Evolutionary conservation across 2,329 filamentous ascomycete species (phyloP), one percentile per base, ranked within the genome.

Genomic region (Pyrenochaeta sp.): DNA sequence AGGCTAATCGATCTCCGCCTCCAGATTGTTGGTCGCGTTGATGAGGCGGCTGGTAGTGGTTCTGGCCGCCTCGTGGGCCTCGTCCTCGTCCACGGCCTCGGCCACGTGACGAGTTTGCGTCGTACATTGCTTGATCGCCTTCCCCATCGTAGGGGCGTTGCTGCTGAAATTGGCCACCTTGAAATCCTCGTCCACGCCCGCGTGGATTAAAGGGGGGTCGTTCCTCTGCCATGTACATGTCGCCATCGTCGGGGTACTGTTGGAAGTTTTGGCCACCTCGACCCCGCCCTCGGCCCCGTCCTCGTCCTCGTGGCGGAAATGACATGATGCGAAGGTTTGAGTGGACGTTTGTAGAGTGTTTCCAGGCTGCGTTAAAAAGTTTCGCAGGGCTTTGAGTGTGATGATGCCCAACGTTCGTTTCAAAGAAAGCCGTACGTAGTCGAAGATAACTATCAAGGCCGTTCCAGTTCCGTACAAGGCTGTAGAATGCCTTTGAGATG

Each of bases 21-120:
- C 82, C 45, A 79, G 80, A 77, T 95, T 76, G 83, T 97, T 98
- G 85, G 89, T 96, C 62, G 96, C 81, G 71, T 89, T 86, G 53
- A 87, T 85, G 7, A 84, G 54, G 41, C 27, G 60, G 50, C 44
- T 61, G 45, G 23, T 60, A 58, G 27, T 58, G 48, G 9, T 56
- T 50, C 32, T 50, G 47, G 12, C 61, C 43, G 35, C 61, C 51
- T 57, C 61, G 49, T 57, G 49, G 37, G 32, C 61, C 65, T 21
- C 65, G 56, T 45, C 62, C 64, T 45, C 65, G 51, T 20, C 61
- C 61, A 29, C 60, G 36, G 3, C 39, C 39, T n/a, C 39, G 54
- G 14, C 60, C 60, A 43, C 58, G 54, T 48, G 57, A 60, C 17
- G 49, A 49, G 27, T 56, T 51, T 12, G 46, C 48, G 43, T 63